Conservation (phyloP, 1,284 basidiomycete genomes). For the Mycena sp. region DNA sequence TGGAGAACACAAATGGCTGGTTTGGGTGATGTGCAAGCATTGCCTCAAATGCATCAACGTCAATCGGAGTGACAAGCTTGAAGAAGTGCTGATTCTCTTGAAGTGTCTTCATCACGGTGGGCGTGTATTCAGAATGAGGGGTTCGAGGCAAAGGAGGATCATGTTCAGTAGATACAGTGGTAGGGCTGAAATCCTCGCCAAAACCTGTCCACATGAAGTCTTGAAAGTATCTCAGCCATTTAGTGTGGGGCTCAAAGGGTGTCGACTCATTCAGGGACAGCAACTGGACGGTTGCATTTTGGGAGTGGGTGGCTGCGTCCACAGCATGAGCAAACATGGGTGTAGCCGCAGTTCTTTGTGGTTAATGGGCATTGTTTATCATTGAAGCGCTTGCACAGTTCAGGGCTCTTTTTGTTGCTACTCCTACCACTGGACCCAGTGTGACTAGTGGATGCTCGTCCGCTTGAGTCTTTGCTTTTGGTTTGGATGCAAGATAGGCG, state of each 20-base stretch:
- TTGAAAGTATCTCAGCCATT: slow-evolving; percentile 26
- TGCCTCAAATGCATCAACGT: no score
- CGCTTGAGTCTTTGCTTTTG: neutral
- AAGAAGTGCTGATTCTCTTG: slow-evolving; percentile 40
- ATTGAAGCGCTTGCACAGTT: slow-evolving; percentile 30
- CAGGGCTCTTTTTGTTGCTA: neutral
- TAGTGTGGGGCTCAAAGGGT: no score
- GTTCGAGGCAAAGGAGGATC: slow-evolving; percentile 31
- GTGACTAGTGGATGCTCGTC: neutral
- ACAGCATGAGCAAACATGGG: slow-evolving; percentile 30
- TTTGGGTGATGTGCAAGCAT: no score
- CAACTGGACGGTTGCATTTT: slow-evolving; percentile 7
- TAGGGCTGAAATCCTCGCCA: neutral
- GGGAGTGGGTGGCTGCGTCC: slow-evolving; percentile 15
- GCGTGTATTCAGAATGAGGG: slow-evolving; percentile 26
- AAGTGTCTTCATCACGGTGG: slow-evolving; percentile 32
- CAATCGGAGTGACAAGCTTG: no score
- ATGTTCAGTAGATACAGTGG: slow-evolving; percentile 32
- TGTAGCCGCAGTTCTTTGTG: slow-evolving; percentile 17
- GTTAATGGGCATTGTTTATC: slow-evolving; percentile 12
- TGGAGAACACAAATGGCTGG: no score
- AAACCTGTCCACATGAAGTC: slow-evolving; percentile 26
- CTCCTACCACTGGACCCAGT: no score
- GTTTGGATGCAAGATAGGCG: slow-evolving; percentile 24
- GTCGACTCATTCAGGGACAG: neutral